Evolutionary conservation across 179 eudicot genomes (phyloP).

Genomic region (Sideroxylon spinosum): DNA sequence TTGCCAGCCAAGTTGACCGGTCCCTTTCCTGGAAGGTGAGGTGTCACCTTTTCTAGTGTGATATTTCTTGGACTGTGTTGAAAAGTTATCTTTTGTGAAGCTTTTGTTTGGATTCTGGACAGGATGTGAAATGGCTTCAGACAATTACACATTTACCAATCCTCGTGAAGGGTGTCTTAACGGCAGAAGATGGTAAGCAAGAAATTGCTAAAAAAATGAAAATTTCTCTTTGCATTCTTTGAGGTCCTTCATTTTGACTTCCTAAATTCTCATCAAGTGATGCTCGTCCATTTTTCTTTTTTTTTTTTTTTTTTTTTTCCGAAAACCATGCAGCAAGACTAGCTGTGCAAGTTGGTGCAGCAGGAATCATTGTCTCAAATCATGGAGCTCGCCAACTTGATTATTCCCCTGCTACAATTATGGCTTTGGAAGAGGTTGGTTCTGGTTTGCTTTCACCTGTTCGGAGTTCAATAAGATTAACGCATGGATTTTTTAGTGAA

Average conservation of each 20-base stretch:
- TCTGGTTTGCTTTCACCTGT: neutral
- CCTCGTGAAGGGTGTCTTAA: constrained; percentile 86
- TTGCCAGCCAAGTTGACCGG: constrained; percentile 56
- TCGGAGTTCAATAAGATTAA: neutral
- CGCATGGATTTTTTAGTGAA: neutral
- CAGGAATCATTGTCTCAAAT: constrained; percentile 79
- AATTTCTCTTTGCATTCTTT: neutral
- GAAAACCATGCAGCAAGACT: constrained; percentile 44
- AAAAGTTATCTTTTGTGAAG: too few species aligned
- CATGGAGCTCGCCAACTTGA: constrained; percentile 95
- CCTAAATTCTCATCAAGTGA: neutral
- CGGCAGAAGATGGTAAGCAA: constrained; percentile 81
- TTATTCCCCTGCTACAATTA: constrained; percentile 75
- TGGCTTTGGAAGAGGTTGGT: constrained; percentile 69
- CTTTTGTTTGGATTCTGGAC: constrained; percentile 4
- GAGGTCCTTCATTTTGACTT: neutral
- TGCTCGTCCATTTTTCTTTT: too few species aligned
- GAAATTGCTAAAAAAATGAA: neutral
- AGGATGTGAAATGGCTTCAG: constrained; percentile 94
- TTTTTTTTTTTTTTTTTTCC: neutral
- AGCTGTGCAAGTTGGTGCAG: constrained; percentile 62
- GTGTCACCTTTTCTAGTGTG: neutral
- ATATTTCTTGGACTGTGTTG: neutral
- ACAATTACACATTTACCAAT: constrained; percentile 73
- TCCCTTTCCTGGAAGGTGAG: constrained; percentile 78